Percentiles rank a stretch among this genome's conserved stretches.
Conservation (phyloP, 192 early-diverging fungal species). For the Linnemannia schmuckeri region DNA sequence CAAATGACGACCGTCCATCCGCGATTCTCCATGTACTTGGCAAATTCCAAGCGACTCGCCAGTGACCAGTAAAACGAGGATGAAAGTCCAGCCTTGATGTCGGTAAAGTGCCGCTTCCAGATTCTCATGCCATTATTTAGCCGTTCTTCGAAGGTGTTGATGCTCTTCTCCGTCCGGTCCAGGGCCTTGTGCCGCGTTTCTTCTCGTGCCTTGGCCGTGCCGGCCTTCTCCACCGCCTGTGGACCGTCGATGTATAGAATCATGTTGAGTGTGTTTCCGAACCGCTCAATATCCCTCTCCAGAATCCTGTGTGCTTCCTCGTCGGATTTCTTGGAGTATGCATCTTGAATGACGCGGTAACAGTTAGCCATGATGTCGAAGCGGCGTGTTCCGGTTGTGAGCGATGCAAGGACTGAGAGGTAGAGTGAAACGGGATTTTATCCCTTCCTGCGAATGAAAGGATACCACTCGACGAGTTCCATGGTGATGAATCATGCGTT, state of each 20-base stretch:
- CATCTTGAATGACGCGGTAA: slow-evolving; percentile 1
- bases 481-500: no score
- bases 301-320: no score
- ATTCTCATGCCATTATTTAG: background rate
- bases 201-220: background rate
- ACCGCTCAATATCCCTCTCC: no score
- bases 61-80: slow-evolving; percentile 14
- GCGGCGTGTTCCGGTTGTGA: background rate
- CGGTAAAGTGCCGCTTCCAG: slow-evolving; percentile 6
- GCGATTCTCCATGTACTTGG: no score
- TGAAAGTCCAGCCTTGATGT: background rate
- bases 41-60: background rate
- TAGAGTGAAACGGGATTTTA: no score
- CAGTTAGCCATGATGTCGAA: background rate
- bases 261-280: no score
- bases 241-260: background rate
- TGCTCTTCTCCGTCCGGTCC: background rate
- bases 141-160: background rate
- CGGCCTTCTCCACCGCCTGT: background rate
- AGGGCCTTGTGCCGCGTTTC: background rate
- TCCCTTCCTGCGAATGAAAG: no score
- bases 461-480: no score
- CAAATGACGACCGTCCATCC: no score
- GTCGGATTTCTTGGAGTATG: no score
- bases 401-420: no score